Percentiles rank a stretch among this genome's conserved stretches.
phyloP scores from a whole-genome alignment of 2,329 filamentous ascomycete genomes.

The Diaporthe sp. region DNA sequence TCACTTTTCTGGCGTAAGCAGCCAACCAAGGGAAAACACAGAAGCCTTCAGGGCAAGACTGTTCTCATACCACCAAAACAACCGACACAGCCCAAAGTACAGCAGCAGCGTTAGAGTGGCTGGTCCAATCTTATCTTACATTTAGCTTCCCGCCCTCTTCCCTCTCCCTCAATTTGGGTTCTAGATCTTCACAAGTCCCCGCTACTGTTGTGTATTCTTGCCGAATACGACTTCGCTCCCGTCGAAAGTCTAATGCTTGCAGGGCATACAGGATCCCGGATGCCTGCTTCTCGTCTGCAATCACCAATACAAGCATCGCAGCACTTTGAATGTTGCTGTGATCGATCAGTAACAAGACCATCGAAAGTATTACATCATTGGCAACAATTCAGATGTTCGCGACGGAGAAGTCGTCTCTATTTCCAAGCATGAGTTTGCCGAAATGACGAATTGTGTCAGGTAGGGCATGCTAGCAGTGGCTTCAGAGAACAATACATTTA shows the following conservation, averaged over 20 bases:
- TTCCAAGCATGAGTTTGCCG: not conserved
- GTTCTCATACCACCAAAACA: not conserved
- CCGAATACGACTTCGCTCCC: conserved; percentile 21
- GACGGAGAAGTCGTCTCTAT: not conserved
- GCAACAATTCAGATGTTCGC: too few species aligned
- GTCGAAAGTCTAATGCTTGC: not conserved
- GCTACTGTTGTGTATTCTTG: not conserved
- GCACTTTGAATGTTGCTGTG: too few species aligned
- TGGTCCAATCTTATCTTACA: not conserved
- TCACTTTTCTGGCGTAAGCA: not conserved
- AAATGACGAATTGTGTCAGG: not conserved
- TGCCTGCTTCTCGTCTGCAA: not conserved
- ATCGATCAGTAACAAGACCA: not conserved
- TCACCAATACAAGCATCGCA: not conserved
- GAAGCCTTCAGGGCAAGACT: conserved; percentile 20
- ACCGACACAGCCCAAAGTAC: not conserved
- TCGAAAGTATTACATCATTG: not conserved
- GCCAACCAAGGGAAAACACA: not conserved
- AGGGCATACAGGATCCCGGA: not conserved
- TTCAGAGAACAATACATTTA: not conserved
- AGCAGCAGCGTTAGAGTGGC: not conserved
- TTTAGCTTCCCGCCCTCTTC: not conserved
- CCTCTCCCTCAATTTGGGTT: not conserved
- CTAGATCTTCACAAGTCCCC: not conserved
- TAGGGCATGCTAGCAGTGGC: not conserved